These are phyloP conservation scores for Amanita molliuscula DNA, from an alignment of 768 basidiomycete genomes.

Conservation along the genomic window DNA sequence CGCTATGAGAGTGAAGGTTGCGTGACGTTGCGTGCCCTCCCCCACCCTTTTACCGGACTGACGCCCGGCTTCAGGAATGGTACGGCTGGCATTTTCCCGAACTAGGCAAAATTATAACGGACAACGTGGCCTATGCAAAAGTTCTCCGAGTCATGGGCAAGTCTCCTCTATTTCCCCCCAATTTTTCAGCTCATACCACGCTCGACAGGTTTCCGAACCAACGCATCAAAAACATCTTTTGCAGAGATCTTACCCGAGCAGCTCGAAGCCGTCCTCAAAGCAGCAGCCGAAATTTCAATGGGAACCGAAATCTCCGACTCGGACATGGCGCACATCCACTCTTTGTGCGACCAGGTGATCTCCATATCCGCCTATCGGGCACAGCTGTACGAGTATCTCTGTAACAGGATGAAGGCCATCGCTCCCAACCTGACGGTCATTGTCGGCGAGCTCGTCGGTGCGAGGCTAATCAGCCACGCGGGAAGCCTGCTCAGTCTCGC, in stretches of 20 bases:
- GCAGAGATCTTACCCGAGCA: slow-evolving; percentile 92
- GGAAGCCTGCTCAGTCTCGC: slow-evolving; percentile 90
- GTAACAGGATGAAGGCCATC: slow-evolving; percentile 96
- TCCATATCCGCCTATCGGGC: slow-evolving; percentile 90
- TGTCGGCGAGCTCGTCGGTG: slow-evolving; percentile 89
- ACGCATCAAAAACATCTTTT: slow-evolving; percentile 79
- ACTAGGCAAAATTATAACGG: slow-evolving; percentile 95
- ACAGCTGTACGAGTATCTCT: slow-evolving; percentile 92
- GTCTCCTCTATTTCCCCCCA: slow-evolving; percentile 11
- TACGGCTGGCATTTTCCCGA: slow-evolving; percentile 99
- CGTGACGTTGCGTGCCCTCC: slow-evolving; percentile 10
- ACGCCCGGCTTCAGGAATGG: slow-evolving; percentile 68
- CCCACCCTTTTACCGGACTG: not conserved
- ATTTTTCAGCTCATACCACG: not conserved
- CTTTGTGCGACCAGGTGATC: slow-evolving; percentile 97
- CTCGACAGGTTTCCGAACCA: slow-evolving; percentile 80
- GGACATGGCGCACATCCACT: slow-evolving; percentile 94
- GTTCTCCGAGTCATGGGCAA: slow-evolving; percentile 84
- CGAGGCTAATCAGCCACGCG: slow-evolving; percentile 89
- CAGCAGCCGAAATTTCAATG: slow-evolving; percentile 97
- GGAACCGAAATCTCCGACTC: slow-evolving; percentile 98
- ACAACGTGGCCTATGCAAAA: slow-evolving; percentile 96
- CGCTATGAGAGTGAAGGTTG: slow-evolving; percentile 95
- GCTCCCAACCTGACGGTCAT: slow-evolving; percentile 94
- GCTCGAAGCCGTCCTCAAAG: slow-evolving; percentile 88